A percentile compares a stretch with the other conserved stretches of the same genome.
These are phyloP conservation scores for Lyophyllum semitale DNA, from an alignment of 768 basidiomycete species.

Conservation along the genomic window DNA sequence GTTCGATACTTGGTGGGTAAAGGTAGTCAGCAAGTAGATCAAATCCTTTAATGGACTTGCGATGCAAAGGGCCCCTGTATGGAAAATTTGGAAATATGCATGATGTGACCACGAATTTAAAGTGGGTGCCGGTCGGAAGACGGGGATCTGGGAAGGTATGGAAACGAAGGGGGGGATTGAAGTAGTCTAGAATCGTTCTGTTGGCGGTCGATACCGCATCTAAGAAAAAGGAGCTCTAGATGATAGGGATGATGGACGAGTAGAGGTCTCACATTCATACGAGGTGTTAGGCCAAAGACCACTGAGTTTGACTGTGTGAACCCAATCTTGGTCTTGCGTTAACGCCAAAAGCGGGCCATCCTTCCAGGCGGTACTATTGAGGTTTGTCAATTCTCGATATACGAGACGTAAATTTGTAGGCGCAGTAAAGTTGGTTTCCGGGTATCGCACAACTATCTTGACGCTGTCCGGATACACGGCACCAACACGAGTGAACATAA, in stretches of 20 bases:
- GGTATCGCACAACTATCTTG: slow-evolving; percentile 67
- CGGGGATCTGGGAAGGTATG: slow-evolving; percentile 75
- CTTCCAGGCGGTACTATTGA: slow-evolving; percentile 44
- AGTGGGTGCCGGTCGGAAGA: slow-evolving; percentile 52
- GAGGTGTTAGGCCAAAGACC: slow-evolving; percentile 69
- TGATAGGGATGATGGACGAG: slow-evolving; percentile 1
- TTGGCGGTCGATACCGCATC: slow-evolving; percentile 47
- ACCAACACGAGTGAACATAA: slow-evolving; percentile 69
- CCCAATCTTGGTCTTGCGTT: slow-evolving; percentile 54
- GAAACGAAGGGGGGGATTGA: slow-evolving; percentile 55
- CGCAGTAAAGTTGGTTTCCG: slow-evolving; percentile 35
- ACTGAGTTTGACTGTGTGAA: slow-evolving; percentile 49
- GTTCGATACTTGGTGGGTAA: slow-evolving; percentile 24
- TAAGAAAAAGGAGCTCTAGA: slow-evolving; percentile 19
- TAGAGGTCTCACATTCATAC: slow-evolving; percentile 62
- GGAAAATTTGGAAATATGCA: slow-evolving; percentile 77
- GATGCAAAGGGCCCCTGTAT: slow-evolving; percentile 55
- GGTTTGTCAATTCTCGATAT: slow-evolving; percentile 42
- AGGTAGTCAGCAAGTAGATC: slow-evolving; percentile 63
- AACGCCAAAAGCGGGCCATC: slow-evolving; percentile 54
- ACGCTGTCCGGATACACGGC: slow-evolving; percentile 65
- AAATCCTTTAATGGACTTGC: slow-evolving; percentile 60
- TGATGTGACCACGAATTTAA: slow-evolving; percentile 69
- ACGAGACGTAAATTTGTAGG: slow-evolving; percentile 37
- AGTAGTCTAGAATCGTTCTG: slow-evolving; percentile 49